phyloP scores from a whole-genome alignment of 106 monocot species.

The Phalaenopsis aphrodite region DNA sequence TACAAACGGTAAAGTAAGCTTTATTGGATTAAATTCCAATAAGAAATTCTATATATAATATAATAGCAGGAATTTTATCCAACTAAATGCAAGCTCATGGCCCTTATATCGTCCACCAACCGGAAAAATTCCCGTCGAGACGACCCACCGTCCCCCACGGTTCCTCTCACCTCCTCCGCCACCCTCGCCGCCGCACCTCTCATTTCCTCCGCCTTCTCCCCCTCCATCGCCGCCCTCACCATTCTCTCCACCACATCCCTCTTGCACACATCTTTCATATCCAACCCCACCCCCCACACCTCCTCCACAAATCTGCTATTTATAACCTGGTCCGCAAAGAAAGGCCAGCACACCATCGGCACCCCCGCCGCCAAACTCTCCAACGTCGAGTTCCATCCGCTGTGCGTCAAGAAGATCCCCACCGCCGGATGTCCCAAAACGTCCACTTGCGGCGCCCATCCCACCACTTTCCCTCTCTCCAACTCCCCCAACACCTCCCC shows the following conservation, averaged over 20 bases:
- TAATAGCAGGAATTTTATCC: too few relatives aligned
- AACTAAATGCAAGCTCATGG: background rate
- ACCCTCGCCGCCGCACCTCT: background rate
- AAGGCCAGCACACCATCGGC: slow-evolving; percentile 25
- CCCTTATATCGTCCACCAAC: slow-evolving; percentile 9
- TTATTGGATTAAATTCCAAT: too few relatives aligned
- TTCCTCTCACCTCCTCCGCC: slow-evolving; percentile 8
- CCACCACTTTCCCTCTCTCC: slow-evolving; percentile 11
- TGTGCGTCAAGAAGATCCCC: slow-evolving; percentile 22
- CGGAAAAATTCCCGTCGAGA: slow-evolving; percentile 7
- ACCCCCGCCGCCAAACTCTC: slow-evolving; percentile 18
- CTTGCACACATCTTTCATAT: slow-evolving; percentile 15
- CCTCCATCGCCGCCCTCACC: slow-evolving; percentile 25
- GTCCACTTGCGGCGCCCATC: slow-evolving; percentile 10
- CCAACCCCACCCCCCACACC: slow-evolving; percentile 21
- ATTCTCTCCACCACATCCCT: slow-evolving; percentile 7
- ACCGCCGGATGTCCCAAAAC: slow-evolving; percentile 16
- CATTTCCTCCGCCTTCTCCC: slow-evolving; percentile 10
- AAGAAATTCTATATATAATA: too few relatives aligned
- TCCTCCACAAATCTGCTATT: slow-evolving; percentile 19
- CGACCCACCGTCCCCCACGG: slow-evolving; percentile 22
- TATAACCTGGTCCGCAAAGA: slow-evolving; percentile 14
- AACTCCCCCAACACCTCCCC: background rate
- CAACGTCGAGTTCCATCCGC: slow-evolving; percentile 29
- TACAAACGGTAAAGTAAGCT: too few relatives aligned